These are phyloP conservation scores for Microthlaspi erraticum DNA, from an alignment of 345 rosid species.

Conservation along the genomic window DNA sequence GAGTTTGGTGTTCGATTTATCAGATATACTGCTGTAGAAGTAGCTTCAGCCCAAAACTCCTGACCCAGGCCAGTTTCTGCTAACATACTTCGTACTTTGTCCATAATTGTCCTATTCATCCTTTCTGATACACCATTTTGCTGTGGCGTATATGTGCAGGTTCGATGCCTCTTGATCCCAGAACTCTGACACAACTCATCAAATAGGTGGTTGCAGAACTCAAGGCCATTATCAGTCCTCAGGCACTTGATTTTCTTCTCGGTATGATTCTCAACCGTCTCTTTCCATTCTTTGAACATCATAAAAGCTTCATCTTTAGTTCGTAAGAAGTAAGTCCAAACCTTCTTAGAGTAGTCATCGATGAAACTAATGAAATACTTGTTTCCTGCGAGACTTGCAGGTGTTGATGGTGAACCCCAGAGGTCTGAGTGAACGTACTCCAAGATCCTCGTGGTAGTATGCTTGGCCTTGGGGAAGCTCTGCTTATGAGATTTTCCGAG, in stretches of 20 bases:
- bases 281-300: background rate
- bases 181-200: background rate
- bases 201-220: background rate
- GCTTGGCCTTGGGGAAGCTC: background rate
- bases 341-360: background rate
- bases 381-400: background rate
- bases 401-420: background rate
- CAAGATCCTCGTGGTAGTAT: background rate
- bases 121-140: background rate
- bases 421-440: background rate
- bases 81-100: background rate
- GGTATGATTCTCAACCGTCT: background rate
- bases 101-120: background rate
- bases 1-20: background rate
- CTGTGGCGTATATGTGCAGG: background rate
- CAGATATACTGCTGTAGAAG: background rate
- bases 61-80: background rate
- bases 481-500: background rate
- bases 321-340: background rate
- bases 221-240: background rate
- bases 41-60: background rate
- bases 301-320: background rate
- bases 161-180: background rate
- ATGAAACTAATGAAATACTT: background rate
- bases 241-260: background rate